Percentiles rank a stretch among this genome's conserved stretches.
Conservation (phyloP, 148 eudicot genomes). For the Rhododendron henanense region DNA sequence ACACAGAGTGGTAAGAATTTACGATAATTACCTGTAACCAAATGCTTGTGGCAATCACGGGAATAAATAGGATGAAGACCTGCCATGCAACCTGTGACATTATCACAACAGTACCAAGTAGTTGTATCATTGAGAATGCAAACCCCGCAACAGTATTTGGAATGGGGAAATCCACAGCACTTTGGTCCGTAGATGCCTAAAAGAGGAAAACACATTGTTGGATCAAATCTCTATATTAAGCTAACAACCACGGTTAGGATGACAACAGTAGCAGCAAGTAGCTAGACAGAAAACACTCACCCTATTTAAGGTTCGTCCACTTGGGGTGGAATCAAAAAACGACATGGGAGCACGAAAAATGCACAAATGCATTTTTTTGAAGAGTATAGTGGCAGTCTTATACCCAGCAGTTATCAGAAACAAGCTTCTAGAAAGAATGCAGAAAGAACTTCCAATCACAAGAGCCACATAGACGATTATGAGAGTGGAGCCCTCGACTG, state of each 20-base stretch:
- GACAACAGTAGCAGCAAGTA: not conserved
- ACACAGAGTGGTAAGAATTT: too few relatives aligned
- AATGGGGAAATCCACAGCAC: slow-evolving; percentile 34
- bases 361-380: slow-evolving; percentile 50
- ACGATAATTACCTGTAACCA: slow-evolving; percentile 34
- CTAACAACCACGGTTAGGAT: not conserved
- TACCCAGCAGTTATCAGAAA: slow-evolving; percentile 39
- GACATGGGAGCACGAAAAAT: slow-evolving; percentile 68
- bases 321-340: slow-evolving; percentile 63
- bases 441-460: slow-evolving; percentile 47
- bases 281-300: slow-evolving; percentile 16
- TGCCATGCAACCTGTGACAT: slow-evolving; percentile 56
- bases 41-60: slow-evolving; percentile 34
- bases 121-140: slow-evolving; percentile 36
- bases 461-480: slow-evolving; percentile 42
- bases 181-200: slow-evolving; percentile 61
- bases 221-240: not conserved
- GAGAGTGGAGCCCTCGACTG: slow-evolving; percentile 33
- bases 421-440: slow-evolving; percentile 36
- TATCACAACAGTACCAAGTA: slow-evolving; percentile 35
- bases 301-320: slow-evolving; percentile 53
- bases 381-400: slow-evolving; percentile 48
- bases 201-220: not conserved
- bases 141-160: slow-evolving; percentile 23
- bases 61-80: slow-evolving; percentile 46